Conservation (phyloP, 2,329 filamentous ascomycete genomes). For the Aspergillus pseudonomiae region DNA sequence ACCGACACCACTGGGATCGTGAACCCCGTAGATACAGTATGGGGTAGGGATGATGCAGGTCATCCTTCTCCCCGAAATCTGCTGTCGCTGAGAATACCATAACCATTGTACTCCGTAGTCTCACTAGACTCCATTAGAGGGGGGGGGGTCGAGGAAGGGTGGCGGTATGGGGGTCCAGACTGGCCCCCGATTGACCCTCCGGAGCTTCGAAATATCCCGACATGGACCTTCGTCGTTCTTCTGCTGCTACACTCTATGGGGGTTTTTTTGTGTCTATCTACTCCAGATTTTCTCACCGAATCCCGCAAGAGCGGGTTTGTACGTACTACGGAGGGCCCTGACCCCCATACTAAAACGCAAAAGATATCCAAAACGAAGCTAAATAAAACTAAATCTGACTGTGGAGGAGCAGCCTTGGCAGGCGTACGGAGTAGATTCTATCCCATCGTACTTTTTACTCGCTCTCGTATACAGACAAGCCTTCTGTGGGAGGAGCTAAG, state of each 20-base stretch:
- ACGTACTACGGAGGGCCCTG: not conserved
- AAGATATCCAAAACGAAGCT: constrained; percentile 12
- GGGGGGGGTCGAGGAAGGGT: not conserved
- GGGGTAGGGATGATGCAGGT: constrained; percentile 1
- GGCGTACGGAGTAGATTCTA: constrained; percentile 10
- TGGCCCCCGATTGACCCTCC: not conserved
- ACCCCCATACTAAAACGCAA: constrained; percentile 5
- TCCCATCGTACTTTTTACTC: constrained; percentile 1
- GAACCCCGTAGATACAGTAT: not conserved
- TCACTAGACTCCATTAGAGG: not conserved
- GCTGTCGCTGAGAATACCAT: not conserved
- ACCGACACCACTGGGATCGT: not conserved
- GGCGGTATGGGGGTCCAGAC: not conserved
- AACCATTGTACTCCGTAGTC: not conserved
- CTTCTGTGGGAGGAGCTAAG: constrained; percentile 23
- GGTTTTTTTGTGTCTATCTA: not conserved
- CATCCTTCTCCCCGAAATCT: not conserved
- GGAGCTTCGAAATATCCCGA: constrained; percentile 6
- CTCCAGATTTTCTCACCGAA: constrained; percentile 11
- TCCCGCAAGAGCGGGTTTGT: not conserved
- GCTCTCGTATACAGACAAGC: constrained; percentile 20
- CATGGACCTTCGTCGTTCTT: not conserved
- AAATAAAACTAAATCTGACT: constrained; percentile 7
- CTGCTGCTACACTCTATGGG: not conserved
- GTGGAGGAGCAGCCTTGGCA: constrained; percentile 19